phyloP scores from a whole-genome alignment of 495 filamentous ascomycete species.

The Hypoxylon fragiforme region DNA sequence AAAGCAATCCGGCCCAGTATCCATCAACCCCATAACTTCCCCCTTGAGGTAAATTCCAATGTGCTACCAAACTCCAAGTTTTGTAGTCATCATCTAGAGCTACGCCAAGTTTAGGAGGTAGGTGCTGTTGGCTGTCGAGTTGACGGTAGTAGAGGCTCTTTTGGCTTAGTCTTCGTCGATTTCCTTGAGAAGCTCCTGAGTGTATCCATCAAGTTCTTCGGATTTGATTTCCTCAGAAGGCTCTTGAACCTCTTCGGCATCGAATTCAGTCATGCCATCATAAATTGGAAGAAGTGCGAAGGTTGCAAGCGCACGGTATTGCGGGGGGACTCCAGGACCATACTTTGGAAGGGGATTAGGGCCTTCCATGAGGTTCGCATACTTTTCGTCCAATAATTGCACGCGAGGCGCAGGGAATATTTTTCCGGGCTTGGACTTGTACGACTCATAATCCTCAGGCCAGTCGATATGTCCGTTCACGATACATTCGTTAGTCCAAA shows the following conservation, averaged over 20 bases:
- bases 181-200: neutral
- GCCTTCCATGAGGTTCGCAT: neutral
- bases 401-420: slow-evolving; percentile 11
- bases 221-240: neutral
- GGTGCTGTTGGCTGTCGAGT: no score
- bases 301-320: neutral
- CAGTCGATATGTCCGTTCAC: slow-evolving; percentile 6
- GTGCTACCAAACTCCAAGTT: no score
- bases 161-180: neutral
- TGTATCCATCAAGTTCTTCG: neutral
- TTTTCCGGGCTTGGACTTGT: neutral
- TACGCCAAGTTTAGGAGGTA: no score
- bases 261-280: slow-evolving; percentile 5
- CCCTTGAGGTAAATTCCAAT: no score
- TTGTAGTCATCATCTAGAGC: no score
- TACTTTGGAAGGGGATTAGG: neutral
- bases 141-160: no score
- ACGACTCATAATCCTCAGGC: slow-evolving; percentile 3
- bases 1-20: no score
- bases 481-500: neutral
- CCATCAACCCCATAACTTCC: no score
- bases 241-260: neutral
- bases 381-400: neutral
- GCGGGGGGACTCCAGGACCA: neutral
- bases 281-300: neutral